A percentile compares a stretch with the other conserved stretches of the same genome.
These are phyloP conservation scores for Phytopythium cucurbitacearum DNA, from an alignment of 352 stramenopile species.

Conservation along the genomic window DNA sequence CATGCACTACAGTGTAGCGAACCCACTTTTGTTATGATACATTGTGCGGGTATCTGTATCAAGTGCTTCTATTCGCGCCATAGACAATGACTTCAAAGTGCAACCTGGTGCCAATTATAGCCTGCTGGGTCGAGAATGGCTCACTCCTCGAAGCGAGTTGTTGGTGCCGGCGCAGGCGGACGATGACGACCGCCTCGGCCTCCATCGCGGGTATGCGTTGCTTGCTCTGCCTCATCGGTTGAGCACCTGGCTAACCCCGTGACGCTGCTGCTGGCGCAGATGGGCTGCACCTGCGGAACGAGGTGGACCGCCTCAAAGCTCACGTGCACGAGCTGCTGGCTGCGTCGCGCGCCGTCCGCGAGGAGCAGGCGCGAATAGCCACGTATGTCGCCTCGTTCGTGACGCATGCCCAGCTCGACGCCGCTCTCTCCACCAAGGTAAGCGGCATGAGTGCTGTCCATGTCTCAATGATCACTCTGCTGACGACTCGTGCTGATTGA, in stretches of 20 bases:
- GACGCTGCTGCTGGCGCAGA: slow-evolving; percentile 15
- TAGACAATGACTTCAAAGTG: too few relatives aligned
- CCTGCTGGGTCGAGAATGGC: too few relatives aligned
- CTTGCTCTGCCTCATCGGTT: neutral
- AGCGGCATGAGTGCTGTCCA: neutral
- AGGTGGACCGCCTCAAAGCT: slow-evolving; percentile 55
- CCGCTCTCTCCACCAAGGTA: slow-evolving; percentile 50
- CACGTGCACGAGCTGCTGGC: slow-evolving; percentile 40
- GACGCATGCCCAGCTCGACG: slow-evolving; percentile 56
- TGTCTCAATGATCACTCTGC: slow-evolving; percentile 1
- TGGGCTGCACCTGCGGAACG: slow-evolving; percentile 43
- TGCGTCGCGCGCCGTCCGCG: slow-evolving; percentile 13
- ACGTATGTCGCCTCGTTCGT: slow-evolving; percentile 42
- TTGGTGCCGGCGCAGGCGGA: too few relatives aligned
- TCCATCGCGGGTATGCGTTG: neutral
- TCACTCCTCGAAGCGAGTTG: too few relatives aligned
- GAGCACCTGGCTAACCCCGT: neutral
- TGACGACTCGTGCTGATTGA: neutral
- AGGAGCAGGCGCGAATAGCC: slow-evolving; percentile 26
- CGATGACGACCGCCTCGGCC: neutral
- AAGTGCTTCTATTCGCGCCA: too few relatives aligned
- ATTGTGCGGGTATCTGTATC: too few relatives aligned
- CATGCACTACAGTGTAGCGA: too few relatives aligned
- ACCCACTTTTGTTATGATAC: too few relatives aligned
- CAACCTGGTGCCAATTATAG: too few relatives aligned